Conservation (phyloP, 2,329 filamentous ascomycete genomes). For the Pestalotiopsis sp. region DNA sequence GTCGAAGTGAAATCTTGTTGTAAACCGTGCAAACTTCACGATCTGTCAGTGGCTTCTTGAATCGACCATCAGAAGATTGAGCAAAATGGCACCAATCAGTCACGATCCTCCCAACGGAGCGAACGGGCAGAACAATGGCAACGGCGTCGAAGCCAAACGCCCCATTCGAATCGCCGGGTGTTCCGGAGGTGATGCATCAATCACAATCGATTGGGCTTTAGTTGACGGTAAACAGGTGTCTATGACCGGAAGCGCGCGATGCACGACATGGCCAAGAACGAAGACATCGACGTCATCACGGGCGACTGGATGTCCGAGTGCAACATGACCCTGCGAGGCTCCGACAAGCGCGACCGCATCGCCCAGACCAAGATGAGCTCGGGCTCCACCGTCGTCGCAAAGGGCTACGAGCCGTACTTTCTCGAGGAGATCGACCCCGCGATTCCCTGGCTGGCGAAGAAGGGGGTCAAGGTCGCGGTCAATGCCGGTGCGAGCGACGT, state of each 20-base stretch:
- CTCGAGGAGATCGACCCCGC: slow-evolving; percentile 14
- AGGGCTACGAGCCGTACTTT: slow-evolving; percentile 12
- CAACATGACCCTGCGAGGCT: slow-evolving; percentile 12
- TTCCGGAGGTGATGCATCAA: neutral
- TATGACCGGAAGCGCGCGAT: slow-evolving; percentile 43
- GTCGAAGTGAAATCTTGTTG: neutral
- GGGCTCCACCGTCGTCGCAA: slow-evolving; percentile 12
- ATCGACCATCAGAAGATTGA: neutral
- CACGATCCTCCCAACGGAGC: neutral
- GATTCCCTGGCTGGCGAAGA: slow-evolving; percentile 3
- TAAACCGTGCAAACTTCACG: neutral
- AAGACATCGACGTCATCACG: slow-evolving; percentile 18
- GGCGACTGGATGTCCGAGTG: slow-evolving; percentile 16
- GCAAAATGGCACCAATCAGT: neutral
- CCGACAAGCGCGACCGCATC: slow-evolving; percentile 4
- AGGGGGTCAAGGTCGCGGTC: slow-evolving; percentile 27
- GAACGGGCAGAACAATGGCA: neutral
- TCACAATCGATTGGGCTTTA: too few species aligned
- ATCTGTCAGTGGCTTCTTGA: neutral
- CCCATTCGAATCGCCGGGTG: neutral
- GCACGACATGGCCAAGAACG: slow-evolving; percentile 34
- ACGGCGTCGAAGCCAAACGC: neutral
- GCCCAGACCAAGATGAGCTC: slow-evolving; percentile 17
- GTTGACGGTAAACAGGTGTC: slow-evolving; percentile 28
- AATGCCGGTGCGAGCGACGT: slow-evolving; percentile 32